Base-by-base conservation (phyloP, 139 green algal genomes). In the Coelastrella sp. region DNA sequence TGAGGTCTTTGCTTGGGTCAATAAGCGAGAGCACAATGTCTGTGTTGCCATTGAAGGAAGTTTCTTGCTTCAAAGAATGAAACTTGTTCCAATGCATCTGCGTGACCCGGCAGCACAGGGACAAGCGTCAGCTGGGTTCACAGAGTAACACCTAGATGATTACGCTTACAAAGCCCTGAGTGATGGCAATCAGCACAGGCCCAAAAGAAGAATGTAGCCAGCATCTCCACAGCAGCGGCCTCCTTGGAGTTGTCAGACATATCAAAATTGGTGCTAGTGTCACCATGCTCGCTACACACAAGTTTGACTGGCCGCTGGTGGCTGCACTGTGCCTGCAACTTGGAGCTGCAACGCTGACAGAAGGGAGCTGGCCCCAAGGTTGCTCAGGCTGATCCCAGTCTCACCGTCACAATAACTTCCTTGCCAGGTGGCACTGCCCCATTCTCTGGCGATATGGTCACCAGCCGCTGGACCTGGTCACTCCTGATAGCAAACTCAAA, bases 21-120 rank as follows among this genome's bases (percentile, higher is more conserved):
- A 96, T 93, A n/a, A 98, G 93, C 47, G 87, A 92, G 59, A 98
- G 85, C 5, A 68, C 80, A 23, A 98, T 93, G 91, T 98, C 95
- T 20, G 85, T 92, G 80, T 96, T 96, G 83, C 84, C 90, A n/a
- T 87, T 57, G 19, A 98, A 88, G 3, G 77, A 92, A 10, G 97
- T 84, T 93, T 98, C 93, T 4, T 90, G 80, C 23, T 79, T 81
- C 77, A 97, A 86, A 11, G 4, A 83, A 5, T 90, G 85, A 7
- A 91, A 89, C 68, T 94, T 93, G 95, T 97, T 97, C 91, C 95
- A 96, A 19, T 94, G 83, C 7, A 96, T 56, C 91, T 95, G 79
- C 16, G 58, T 19, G 65, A 59, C 77, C 17, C 20, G 65, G 17
- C 14, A 57, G 23, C 47, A 89, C 19, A 14, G 20, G 11, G 3